Base-by-base conservation (phyloP, 2,329 filamentous ascomycete species). In the Mycosphaerelloides madeirae region DNA sequence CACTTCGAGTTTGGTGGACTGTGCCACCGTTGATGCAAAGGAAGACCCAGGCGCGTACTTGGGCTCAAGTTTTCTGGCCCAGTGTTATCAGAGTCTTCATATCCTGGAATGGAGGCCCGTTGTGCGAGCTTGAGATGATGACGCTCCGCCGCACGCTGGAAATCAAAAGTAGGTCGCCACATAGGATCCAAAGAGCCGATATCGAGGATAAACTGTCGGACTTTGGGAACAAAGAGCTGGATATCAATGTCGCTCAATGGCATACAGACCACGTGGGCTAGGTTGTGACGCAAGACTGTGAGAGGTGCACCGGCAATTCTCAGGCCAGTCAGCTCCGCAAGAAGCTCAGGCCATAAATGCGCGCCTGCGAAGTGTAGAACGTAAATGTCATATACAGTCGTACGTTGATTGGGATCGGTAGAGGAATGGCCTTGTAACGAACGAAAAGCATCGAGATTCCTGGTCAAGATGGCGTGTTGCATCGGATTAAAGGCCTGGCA, bases 341-440 rank as follows among this genome's bases (percentile, higher is more conserved):
- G 12, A 6, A 48, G 12, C 6, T 44, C 40, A 12, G 28, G 14
- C 2, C 29, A 9, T 5, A 48, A 35, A 12, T 29, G 29, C 11
- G 44, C 44, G 18, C 19, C 25, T 13, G 44, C 44, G n/a, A 48
- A 36, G 35, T 40, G 44, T 12, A 48, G 29, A 3, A 33, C 31
- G 19, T 48, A 22, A 14, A 40, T 22, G 16, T 28, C 14, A 31
- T 13, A 43, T 6, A 40, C 40, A 12, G 40, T 34, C 2, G 40
- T 43, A 29, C 35, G 8, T 19, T 40, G 18, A 18, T 19, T 22
- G 9, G 16, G 8, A 2, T 40, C 20, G 5, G 38, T 6, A 14
- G n/a, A 5, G n/a, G 29, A 34, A 22, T 43, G 34, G 6, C 18
- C 20, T 12, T 18, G 13, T 3, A 48, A 29, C 9, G 14, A 22